Evolutionary conservation across 192 early-diverging fungal genomes (phyloP).

Genomic region (Coemansia sp.): DNA sequence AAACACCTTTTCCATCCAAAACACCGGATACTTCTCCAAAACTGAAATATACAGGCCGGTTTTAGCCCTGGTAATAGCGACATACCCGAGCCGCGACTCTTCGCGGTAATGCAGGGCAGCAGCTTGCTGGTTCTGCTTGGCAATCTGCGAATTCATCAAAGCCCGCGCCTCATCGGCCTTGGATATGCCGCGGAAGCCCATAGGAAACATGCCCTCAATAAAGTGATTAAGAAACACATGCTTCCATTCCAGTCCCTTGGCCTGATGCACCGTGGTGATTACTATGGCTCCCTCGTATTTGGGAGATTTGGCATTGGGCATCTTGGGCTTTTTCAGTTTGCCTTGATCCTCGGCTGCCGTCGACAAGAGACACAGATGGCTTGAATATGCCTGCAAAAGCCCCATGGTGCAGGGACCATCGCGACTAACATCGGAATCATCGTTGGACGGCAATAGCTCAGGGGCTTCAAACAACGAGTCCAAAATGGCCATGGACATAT

Average conservation of each 20-base stretch:
- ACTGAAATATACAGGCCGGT: slow-evolving; percentile 42
- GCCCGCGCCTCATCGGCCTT: slow-evolving; percentile 13
- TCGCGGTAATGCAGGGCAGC: slow-evolving; percentile 37
- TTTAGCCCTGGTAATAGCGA: slow-evolving; percentile 46
- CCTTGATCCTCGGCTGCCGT: slow-evolving; percentile 40
- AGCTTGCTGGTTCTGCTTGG: not conserved
- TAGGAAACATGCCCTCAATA: slow-evolving; percentile 44
- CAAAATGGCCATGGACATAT: slow-evolving; percentile 22
- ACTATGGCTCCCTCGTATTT: slow-evolving; percentile 24
- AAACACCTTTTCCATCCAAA: slow-evolving; percentile 38
- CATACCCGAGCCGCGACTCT: slow-evolving; percentile 46
- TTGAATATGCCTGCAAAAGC: slow-evolving; percentile 29
- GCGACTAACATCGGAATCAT: not conserved
- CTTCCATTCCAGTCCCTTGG: slow-evolving; percentile 49
- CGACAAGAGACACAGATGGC: slow-evolving; percentile 42
- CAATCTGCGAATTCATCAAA: not conserved
- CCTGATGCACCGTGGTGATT: slow-evolving; percentile 49
- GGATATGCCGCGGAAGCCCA: slow-evolving; percentile 27
- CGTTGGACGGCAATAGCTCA: not conserved
- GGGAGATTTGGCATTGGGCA: not conserved
- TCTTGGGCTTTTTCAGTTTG: slow-evolving; percentile 3
- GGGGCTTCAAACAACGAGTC: slow-evolving; percentile 17
- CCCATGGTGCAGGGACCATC: slow-evolving; percentile 16
- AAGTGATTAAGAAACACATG: slow-evolving; percentile 51
- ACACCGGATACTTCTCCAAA: slow-evolving; percentile 18